Base-by-base conservation (phyloP, 129 eudicot species). In the Deinandra increscens region DNA sequence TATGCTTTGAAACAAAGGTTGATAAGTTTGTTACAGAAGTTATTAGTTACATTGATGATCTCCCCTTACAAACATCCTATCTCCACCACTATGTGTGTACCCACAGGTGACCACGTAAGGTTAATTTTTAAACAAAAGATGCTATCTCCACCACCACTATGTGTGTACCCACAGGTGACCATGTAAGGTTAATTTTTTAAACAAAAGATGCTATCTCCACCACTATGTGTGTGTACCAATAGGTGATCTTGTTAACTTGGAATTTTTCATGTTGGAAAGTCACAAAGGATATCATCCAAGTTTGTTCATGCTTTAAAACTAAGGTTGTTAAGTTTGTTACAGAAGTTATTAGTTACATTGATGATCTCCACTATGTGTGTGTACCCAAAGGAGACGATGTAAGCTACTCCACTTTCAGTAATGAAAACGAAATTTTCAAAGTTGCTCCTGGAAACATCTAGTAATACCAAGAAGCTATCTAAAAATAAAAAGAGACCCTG, bases 381-480 rank as follows among this genome's bases (percentile, higher is more conserved):
- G 12, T n/a, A 69, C 31, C 44, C 64, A 37, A 46, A 64, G n/a
- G 61, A 13, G 60, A 12, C 39, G 46, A 50, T 31, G 38, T 48
- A 60, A 53, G 26, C 37, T 64, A 53, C 46, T 64, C 15, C 14
- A 18, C 51, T 66, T 41, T 20, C 22, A 10, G 68, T 72, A 22
- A n/a, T 9, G 10, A 36, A 39, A 14, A 33, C 3, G 60, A 59
- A 31, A 22, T 8, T 29, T 44, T 61, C 19, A 39, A 43, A 77
- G 60, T 53, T 63, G 71, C 41, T 4, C 60, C 43, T 20, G 63
- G 15, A 45, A 75, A 48, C 46, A 72, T 46, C 50, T 44, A 31
- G 70, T 23, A 68, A 60, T 54, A 58, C 49, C 48, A 66, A 70
- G 29, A 71, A 66, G 50, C 50, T 59, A 34, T 51, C 49, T 22